Base-by-base conservation (phyloP, 2,329 filamentous ascomycete species). In the Grosmannia clavigera region DNA sequence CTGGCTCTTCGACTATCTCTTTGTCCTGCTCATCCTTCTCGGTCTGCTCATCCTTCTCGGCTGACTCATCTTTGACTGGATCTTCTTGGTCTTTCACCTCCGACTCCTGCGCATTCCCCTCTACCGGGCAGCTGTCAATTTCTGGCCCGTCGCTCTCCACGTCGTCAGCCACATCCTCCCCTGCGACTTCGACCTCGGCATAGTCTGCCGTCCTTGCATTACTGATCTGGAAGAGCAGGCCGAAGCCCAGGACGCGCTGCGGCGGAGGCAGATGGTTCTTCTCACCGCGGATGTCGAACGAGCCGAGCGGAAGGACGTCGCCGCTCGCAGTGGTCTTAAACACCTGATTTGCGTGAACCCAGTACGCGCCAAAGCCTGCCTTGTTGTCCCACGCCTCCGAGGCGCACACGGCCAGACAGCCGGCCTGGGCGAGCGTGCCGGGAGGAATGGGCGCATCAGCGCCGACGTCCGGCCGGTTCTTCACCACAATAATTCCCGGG, bases 331-430 rank as follows among this genome's bases (percentile, higher is more conserved):
- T 86, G 40, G 84, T 89, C 73, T 97, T 97, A 11, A 88, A 90
- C 0, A 99, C 90, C 70, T 97, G 92, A 59, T 92, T 86, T 2
- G 89, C 87, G 63, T 86, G 85, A 0, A 95, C 92, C 94, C 94
- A 99, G 87, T 90, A 99, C 10, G 92, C 92, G 22, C 88, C 87
- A 88, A 97, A 95, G 19, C 90, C 84, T 10, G 92, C 92, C 72
- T 99, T 99, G 1, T 89, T 92, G 62, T 97, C 94, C 94, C 94
- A 99, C 0, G 92, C 94, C 60, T 79, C 86, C 1, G 91, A 96
- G 10, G 89, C 88, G 63, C 89, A 90, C 5, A 99, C 88, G 0
- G 87, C 85, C 35, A 96, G 75, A 53, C 86, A 86, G 0, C 94
- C 94, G 4, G 94, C 94, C 74, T 99, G 94, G 0, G 90, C 87